Percentiles rank a stretch among this genome's conserved stretches.
Evolutionary conservation across 208 protist species (phyloP).

Genomic region (Leishmania gerbilli): DNA sequence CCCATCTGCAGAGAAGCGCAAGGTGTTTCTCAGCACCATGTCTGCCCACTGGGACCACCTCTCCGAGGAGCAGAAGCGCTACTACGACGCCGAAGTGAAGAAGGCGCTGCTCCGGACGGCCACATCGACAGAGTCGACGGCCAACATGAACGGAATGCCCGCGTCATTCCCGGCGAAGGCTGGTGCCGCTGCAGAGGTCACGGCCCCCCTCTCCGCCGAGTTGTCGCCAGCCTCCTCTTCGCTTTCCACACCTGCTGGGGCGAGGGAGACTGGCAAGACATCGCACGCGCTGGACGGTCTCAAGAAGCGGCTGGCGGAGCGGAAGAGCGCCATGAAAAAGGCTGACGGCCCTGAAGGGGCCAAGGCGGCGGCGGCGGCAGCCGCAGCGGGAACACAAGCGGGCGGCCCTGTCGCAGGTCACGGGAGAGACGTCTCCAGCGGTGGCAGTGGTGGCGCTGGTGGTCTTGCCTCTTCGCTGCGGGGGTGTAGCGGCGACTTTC

Average conservation of each 20-base stretch:
- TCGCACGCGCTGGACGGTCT: slow-evolving; percentile 38
- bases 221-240: neutral
- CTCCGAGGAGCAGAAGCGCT: slow-evolving; percentile 66
- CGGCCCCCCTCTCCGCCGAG: neutral
- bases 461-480: slow-evolving; percentile 4
- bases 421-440: neutral
- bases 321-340: slow-evolving; percentile 41
- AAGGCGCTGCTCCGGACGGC: slow-evolving; percentile 33
- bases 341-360: slow-evolving; percentile 1
- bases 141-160: neutral
- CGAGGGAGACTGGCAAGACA: slow-evolving; percentile 18
- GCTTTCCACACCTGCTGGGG: neutral
- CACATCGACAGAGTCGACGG: neutral
- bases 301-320: slow-evolving; percentile 52
- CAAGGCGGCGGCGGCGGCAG: neutral
- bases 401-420: neutral
- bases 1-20: slow-evolving; percentile 43
- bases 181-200: neutral
- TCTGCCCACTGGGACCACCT: slow-evolving; percentile 74
- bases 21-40: slow-evolving; percentile 55
- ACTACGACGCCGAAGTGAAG: slow-evolving; percentile 77
- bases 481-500: slow-evolving; percentile 12
- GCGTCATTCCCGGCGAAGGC: neutral
- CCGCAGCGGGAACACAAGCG: neutral
- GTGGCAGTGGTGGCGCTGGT: neutral